phyloP scores from a whole-genome alignment of 768 basidiomycete species.

The Filobasidium floriforme region DNA sequence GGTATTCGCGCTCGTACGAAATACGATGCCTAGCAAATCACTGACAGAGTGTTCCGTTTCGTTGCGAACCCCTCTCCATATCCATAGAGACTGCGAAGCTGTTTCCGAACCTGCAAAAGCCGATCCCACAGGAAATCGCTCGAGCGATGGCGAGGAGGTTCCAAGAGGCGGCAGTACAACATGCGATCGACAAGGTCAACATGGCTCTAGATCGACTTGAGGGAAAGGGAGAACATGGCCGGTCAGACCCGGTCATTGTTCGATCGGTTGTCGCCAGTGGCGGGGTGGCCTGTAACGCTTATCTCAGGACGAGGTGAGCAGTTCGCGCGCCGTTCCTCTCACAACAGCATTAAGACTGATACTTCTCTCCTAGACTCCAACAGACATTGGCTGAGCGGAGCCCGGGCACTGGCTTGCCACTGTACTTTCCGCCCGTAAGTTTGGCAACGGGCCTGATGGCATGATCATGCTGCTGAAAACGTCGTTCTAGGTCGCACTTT shows the following conservation, averaged over 20 bases:
- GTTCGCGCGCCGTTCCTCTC: no score
- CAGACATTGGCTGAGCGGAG: conserved; percentile 25
- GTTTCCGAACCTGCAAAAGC: conserved; percentile 42
- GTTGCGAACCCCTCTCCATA: no score
- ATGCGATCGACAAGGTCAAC: conserved; percentile 66
- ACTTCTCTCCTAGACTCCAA: conserved; percentile 26
- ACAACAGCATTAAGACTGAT: neutral
- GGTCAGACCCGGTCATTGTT: neutral
- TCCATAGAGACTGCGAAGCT: conserved; percentile 51
- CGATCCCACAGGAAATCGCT: conserved; percentile 17
- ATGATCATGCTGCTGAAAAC: no score
- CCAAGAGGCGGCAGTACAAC: conserved; percentile 55
- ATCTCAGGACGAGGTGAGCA: conserved; percentile 59
- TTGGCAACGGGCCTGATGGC: no score
- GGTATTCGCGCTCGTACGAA: no score
- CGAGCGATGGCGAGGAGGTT: conserved; percentile 24
- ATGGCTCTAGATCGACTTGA: conserved; percentile 52
- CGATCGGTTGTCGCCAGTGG: conserved; percentile 66
- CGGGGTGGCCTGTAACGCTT: conserved; percentile 82
- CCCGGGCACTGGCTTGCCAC: conserved; percentile 16
- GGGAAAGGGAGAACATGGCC: conserved; percentile 25
- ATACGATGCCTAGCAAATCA: no score
- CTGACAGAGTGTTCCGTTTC: no score
- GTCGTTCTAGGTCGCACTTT: conserved; percentile 49
- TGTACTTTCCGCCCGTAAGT: conserved; percentile 63